Base-by-base conservation (phyloP, 345 rosid species). In the Sonneratia alba region DNA sequence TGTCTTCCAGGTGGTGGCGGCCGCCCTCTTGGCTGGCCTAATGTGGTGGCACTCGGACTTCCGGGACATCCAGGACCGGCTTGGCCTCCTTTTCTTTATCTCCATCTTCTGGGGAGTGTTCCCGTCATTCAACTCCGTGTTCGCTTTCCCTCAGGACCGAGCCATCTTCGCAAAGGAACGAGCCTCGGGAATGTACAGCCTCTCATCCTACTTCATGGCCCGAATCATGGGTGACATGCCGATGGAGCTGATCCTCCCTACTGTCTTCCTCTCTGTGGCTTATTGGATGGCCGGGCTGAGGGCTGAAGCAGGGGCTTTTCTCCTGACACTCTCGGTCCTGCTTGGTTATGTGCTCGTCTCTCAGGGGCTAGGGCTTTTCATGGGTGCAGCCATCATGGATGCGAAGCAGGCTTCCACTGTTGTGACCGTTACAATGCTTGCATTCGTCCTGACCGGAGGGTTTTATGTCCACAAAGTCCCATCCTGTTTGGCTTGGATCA, bases 31-130 rank as follows among this genome's bases (percentile, higher is more conserved):
- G 24, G 86, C 84, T 1, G 91, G 96, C 36, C 70, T 86, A 15
- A 91, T 94, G 96, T 94, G 97, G 98, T 94, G 98, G 98, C 98
- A 85, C 70, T 94, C 98, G 0, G 92, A 90, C 81, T 83, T 72
- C 57, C 75, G 62, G 0, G 89, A 88, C 32, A 74, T 95, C 66
- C 96, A 89, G 73, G 99, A 95, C 56, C 92, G 96, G 34, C 76
- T 91, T 4, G 98, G 98, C 18, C 87, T 93, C 76, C 91, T 94
- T 45, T 94, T 87, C 82, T 94, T 86, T 84, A 82, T 88, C 36
- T 81, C 95, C 19, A 88, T 94, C 76, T 94, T 94, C 65, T 94
- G 98, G 97, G 98, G 98, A 0, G 98, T 94, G 24, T 81, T 91
- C 78, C 98, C 98, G 0, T 88, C 98, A 18, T 91, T 88, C 69